These are phyloP conservation scores for Phaeosphaeriaceae sp. DNA, from an alignment of 2,329 filamentous ascomycete genomes.

Conservation along the genomic window DNA sequence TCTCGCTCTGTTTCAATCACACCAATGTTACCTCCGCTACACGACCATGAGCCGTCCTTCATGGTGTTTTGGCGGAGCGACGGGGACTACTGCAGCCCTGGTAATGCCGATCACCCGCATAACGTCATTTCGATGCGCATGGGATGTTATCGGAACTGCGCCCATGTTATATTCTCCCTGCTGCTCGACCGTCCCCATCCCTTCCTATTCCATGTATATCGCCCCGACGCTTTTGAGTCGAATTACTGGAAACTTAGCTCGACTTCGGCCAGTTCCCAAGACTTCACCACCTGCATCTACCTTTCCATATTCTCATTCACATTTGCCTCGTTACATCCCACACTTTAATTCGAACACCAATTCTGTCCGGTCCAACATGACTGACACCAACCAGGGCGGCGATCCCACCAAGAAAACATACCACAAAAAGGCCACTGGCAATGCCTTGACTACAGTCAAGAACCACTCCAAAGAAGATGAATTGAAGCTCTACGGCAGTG, in stretches of 20 bases:
- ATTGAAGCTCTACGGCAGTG: conserved; percentile 81
- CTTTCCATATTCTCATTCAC: background rate
- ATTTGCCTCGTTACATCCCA: conserved; percentile 1
- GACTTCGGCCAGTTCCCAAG: background rate
- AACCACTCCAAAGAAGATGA: conserved; percentile 74
- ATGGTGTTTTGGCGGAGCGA: background rate
- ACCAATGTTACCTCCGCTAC: background rate
- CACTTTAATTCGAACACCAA: background rate
- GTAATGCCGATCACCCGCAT: conserved; percentile 5
- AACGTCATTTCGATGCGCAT: conserved; percentile 1
- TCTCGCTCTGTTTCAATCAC: too few relatives aligned
- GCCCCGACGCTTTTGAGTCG: background rate
- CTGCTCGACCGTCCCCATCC: background rate
- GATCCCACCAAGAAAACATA: conserved; percentile 69
- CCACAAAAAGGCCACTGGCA: conserved; percentile 75
- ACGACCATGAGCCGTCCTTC: background rate
- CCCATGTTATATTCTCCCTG: background rate
- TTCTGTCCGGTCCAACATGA: conserved; percentile 48
- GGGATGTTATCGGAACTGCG: background rate
- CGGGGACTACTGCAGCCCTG: background rate
- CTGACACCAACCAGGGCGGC: conserved; percentile 56
- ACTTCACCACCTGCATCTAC: background rate
- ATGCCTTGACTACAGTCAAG: conserved; percentile 72
- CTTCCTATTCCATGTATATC: conserved; percentile 13
- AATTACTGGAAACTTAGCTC: background rate